Conservation (phyloP, 495 filamentous ascomycete species). For the Neurospora tetraspora region DNA sequence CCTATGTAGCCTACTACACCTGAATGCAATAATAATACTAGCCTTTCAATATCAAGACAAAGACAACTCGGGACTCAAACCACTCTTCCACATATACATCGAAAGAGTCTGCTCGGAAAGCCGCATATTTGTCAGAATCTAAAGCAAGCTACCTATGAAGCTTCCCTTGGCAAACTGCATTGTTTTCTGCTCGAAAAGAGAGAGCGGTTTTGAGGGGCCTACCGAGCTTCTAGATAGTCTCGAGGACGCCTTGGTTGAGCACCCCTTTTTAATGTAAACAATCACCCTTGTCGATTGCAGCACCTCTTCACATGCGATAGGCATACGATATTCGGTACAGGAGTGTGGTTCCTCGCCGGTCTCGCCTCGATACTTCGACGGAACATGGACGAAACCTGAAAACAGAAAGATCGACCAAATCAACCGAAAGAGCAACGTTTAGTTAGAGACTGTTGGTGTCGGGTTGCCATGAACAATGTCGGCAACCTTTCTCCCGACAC, state of each 20-base stretch:
- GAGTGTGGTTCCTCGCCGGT: background rate
- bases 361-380: background rate
- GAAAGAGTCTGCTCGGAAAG: background rate
- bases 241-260: background rate
- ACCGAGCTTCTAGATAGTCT: background rate
- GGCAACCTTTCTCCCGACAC: background rate
- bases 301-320: background rate
- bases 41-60: background rate
- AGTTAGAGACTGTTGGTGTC: background rate
- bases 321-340: background rate
- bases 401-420: background rate
- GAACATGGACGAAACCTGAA: background rate
- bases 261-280: background rate
- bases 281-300: background rate
- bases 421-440: background rate
- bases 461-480: background rate
- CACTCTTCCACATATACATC: background rate
- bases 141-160: background rate
- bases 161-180: background rate
- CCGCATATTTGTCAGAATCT: accelerated
- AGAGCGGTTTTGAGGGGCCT: background rate
- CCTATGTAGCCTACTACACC: background rate
- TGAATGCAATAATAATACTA: background rate
- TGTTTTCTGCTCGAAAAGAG: background rate
- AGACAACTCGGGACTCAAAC: background rate